A percentile compares a stretch with the other conserved stretches of the same genome.
phyloP scores from a whole-genome alignment of 2,329 filamentous ascomycete species.

The Ophioceras dolichostomum region DNA sequence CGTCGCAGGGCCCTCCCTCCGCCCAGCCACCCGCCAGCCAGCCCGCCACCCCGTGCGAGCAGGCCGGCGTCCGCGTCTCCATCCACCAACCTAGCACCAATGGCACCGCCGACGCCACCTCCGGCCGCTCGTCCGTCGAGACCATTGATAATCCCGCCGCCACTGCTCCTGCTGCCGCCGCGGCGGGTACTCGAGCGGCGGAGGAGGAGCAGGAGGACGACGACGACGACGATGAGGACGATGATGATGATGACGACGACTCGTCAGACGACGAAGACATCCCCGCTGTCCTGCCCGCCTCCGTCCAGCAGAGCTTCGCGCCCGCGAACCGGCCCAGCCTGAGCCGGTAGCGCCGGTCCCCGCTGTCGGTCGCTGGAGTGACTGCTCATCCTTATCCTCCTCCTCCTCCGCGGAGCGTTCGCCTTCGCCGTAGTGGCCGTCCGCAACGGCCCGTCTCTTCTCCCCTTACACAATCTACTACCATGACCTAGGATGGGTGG shows the following conservation, averaged over 20 bases:
- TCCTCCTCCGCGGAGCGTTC: too few species aligned
- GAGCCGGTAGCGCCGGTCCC: not conserved
- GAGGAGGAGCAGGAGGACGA: too few species aligned
- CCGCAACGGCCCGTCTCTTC: too few species aligned
- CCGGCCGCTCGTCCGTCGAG: not conserved
- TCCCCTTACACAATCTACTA: too few species aligned
- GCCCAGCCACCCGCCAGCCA: not conserved
- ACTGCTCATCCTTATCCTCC: too few species aligned
- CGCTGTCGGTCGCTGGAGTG: too few species aligned
- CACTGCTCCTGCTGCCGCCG: not conserved
- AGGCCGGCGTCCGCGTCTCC: not conserved
- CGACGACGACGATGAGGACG: not conserved
- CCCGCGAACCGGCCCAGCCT: not conserved
- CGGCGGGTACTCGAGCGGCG: too few species aligned
- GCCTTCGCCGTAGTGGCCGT: too few species aligned
- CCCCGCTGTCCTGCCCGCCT: constrained; percentile 17
- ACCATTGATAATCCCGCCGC: not conserved
- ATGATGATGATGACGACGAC: constrained; percentile 10
- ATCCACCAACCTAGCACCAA: not conserved
- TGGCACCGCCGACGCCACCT: not conserved
- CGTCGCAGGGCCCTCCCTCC: not conserved
- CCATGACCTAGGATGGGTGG: too few species aligned
- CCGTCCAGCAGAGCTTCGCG: constrained; percentile 15
- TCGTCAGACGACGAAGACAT: constrained; percentile 20
- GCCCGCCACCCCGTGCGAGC: not conserved